Conservation (phyloP, 805 yeast genomes). For the Myxozyma udenii region DNA sequence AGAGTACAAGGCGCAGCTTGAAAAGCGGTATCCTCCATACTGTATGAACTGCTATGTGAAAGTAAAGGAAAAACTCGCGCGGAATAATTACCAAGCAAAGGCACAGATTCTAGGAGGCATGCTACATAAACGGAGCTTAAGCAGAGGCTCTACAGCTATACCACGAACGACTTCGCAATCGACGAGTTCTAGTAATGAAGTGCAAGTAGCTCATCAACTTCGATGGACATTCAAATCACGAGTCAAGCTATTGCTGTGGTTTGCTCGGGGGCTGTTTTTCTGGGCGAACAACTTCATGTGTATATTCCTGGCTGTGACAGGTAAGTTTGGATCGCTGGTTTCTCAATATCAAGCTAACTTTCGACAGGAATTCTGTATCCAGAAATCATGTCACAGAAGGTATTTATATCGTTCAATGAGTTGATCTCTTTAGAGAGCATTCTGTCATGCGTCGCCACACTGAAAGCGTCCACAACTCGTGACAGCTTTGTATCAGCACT, state of each 20-base stretch:
- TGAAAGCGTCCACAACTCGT: not conserved
- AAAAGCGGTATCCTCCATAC: slow-evolving; percentile 21
- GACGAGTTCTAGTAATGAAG: slow-evolving; percentile 1
- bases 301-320: not conserved
- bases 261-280: slow-evolving; percentile 6
- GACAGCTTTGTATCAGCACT: not conserved
- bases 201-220: too few relatives aligned
- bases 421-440: not conserved
- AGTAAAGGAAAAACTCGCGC: slow-evolving; percentile 4
- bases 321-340: not conserved
- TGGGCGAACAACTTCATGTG: not conserved
- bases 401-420: not conserved
- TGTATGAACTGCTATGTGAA: slow-evolving; percentile 10
- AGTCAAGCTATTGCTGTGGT: slow-evolving; percentile 14
- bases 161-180: slow-evolving; percentile 2
- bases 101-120: slow-evolving; percentile 16
- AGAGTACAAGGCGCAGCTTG: slow-evolving; percentile 18
- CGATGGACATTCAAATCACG: slow-evolving; percentile 5
- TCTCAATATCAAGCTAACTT: slow-evolving; percentile 9
- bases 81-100: slow-evolving; percentile 19
- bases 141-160: not conserved
- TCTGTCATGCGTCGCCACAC: not conserved
- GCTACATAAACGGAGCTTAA: slow-evolving; percentile 5
- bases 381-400: not conserved
- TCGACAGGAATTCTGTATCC: not conserved